Base-by-base conservation (phyloP, 139 green algal species). In the Nannochloris sp. region DNA sequence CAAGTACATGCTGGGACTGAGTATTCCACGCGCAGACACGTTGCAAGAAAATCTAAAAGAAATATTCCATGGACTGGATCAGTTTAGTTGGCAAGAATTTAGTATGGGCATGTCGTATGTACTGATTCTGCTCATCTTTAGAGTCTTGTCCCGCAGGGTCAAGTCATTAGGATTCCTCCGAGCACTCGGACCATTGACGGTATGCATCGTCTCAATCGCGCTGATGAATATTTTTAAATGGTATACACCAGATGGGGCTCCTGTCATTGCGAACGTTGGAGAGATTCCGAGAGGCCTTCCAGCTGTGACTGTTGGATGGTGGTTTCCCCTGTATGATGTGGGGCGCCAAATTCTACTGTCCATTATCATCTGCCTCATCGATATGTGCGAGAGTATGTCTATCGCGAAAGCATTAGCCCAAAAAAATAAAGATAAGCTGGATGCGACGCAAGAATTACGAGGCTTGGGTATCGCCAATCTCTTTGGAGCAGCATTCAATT, bases 391-490 rank as follows among this genome's bases (percentile, higher is more conserved):
- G 71, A 85, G 72, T 44, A 91, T 94, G 36, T 83, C 78, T 64
- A 95, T 95, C 21, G 88, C 86, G 14, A 86, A 88, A 27, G 78
- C 83, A 1, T 75, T 96, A 29, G 88, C 90, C 0, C 62, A 62
- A 34, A 86, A 87, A 75, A 88, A 95, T 70, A 75, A 57, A 27
- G 96, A 96, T 65, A 65, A 83, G 43, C 72, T 94, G 27, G 66
- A 70, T 64, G 65, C 79, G 29, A 94, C 90, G 44, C 83, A 90
- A 68, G 90, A 96, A 81, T 85, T 96, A 56, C 60, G 84, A 3
- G 90, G 79, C 16, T 66, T 96, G 57, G 90, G 89, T 48, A 43
- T 95, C 4, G 81, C 89, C 59, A 96, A 96, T 82, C 63, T 94
- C 19, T 70, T 80, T 5, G 90, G 90, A 37, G 74, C 88, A 15